Conservation (phyloP, 2,329 filamentous ascomycete genomes). For the Pseudogymnoascus destructans region DNA sequence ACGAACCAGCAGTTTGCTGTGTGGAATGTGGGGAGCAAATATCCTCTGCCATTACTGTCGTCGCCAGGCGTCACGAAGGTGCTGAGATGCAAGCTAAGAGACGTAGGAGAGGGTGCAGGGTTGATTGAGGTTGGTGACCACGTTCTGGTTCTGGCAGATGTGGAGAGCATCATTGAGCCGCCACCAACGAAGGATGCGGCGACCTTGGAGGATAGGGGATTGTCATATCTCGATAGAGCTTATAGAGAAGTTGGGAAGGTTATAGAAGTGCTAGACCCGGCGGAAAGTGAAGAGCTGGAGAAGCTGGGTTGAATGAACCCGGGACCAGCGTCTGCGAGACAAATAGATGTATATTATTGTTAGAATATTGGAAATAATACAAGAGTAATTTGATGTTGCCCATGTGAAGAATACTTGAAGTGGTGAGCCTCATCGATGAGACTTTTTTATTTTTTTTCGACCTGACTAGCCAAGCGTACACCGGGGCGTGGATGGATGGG, state of each 20-base stretch:
- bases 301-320: not conserved
- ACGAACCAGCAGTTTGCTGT: constrained; percentile 1
- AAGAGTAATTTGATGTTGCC: not conserved
- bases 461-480: not conserved
- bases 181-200: constrained; percentile 1
- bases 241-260: constrained; percentile 9
- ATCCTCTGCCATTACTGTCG: constrained; percentile 13
- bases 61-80: constrained; percentile 13
- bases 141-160: constrained; percentile 20
- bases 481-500: not conserved
- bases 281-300: not conserved
- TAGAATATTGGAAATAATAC: not conserved
- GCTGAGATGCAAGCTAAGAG: constrained; percentile 17
- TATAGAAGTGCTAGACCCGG: constrained; percentile 7
- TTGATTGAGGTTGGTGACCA: constrained; percentile 22
- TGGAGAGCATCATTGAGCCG: constrained; percentile 15
- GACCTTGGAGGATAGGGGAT: not conserved
- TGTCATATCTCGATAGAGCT: constrained; percentile 10
- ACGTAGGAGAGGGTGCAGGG: constrained; percentile 10
- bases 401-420: not conserved
- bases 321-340: not conserved
- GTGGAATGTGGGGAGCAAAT: constrained; percentile 1
- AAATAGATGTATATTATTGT: constrained; percentile 5
- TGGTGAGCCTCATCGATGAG: not conserved
- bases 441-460: too few relatives aligned